Evolutionary conservation across 73 alveolate species (phyloP).

Genomic region (Uronychia setigera): DNA sequence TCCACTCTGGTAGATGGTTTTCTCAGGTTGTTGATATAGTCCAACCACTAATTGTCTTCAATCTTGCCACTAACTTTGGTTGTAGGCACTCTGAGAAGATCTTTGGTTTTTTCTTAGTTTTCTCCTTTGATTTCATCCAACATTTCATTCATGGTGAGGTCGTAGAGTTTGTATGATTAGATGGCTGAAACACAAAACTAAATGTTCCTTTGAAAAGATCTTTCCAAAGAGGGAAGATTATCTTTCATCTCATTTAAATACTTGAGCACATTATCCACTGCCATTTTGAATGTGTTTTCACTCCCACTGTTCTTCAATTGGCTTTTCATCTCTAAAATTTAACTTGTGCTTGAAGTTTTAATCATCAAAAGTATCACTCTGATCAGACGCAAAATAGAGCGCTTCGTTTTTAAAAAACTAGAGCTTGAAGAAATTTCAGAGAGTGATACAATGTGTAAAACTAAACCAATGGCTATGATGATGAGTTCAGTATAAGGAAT

Average conservation of each 20-base stretch:
- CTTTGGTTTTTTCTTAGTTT: background rate
- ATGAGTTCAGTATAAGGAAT: background rate
- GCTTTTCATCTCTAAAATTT: background rate
- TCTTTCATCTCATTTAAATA: background rate
- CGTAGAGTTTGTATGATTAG: background rate
- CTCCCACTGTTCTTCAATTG: background rate
- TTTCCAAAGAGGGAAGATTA: background rate
- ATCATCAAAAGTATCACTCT: background rate
- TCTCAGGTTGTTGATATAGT: background rate
- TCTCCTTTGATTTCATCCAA: background rate
- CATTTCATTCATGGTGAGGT: background rate
- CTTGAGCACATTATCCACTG: background rate
- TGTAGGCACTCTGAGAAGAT: background rate
- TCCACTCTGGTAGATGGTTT: background rate
- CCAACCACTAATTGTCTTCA: background rate
- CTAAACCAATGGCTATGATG: background rate
- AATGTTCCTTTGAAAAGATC: background rate
- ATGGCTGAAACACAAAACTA: background rate
- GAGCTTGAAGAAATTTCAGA: background rate
- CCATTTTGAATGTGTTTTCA: background rate
- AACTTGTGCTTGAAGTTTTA: too few species aligned
- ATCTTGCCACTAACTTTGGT: background rate
- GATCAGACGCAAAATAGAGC: background rate
- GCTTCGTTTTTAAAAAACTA: background rate
- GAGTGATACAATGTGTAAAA: background rate